phyloP scores from a whole-genome alignment of 257 asterid species.

The Mitragyna speciosa region DNA sequence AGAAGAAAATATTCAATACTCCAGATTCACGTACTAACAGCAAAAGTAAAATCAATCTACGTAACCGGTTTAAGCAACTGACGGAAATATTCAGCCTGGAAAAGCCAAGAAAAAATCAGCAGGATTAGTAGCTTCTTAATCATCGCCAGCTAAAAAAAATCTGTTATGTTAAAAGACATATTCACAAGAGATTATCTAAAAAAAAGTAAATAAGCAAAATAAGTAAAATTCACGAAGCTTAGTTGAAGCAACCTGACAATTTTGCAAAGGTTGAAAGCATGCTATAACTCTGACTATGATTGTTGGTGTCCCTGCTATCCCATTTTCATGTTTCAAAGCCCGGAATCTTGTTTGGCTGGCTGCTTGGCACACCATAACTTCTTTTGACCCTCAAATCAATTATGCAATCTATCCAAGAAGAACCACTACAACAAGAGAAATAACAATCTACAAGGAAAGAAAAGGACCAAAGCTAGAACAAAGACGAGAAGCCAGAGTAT shows the following conservation, averaged over 20 bases:
- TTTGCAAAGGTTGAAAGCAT: slow-evolving; percentile 77
- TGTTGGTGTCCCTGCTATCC: slow-evolving; percentile 68
- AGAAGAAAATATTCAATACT: slow-evolving; percentile 29
- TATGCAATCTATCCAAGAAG: slow-evolving; percentile 24
- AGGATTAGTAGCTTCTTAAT: slow-evolving; percentile 27
- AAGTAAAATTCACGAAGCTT: neutral
- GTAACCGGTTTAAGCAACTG: slow-evolving; percentile 91
- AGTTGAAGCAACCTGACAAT: slow-evolving; percentile 69
- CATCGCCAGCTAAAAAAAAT: neutral
- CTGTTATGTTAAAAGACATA: neutral
- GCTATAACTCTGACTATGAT: slow-evolving; percentile 76
- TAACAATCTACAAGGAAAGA: neutral
- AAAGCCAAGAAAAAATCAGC: slow-evolving; percentile 16
- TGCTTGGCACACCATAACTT: slow-evolving; percentile 95
- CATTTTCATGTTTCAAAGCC: slow-evolving; percentile 76
- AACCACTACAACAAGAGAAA: neutral
- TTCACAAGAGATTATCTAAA: neutral
- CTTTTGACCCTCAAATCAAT: slow-evolving; percentile 40
- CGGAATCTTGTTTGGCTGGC: slow-evolving; percentile 70
- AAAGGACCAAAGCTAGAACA: neutral
- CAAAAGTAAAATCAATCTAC: slow-evolving; percentile 42
- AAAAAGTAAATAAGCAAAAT: neutral
- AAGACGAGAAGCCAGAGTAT: neutral
- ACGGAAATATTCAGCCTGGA: slow-evolving; percentile 88
- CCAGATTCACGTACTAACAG: slow-evolving; percentile 44